These are phyloP conservation scores for Bipolaris bicolor DNA, from an alignment of 2,329 filamentous ascomycete species.

Conservation along the genomic window DNA sequence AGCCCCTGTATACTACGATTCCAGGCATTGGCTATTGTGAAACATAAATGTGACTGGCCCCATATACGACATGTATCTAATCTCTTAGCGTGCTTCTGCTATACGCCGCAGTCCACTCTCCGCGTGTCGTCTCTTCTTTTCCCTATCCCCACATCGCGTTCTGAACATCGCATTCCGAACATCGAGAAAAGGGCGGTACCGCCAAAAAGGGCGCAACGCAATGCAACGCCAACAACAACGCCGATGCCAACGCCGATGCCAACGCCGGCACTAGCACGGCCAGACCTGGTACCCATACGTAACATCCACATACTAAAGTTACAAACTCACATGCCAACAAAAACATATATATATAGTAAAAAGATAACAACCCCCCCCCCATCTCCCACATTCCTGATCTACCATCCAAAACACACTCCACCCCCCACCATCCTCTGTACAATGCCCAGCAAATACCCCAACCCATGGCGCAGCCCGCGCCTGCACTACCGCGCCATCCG, in stretches of 20 bases:
- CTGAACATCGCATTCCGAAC: background rate
- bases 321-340: no score
- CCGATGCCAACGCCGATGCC: background rate
- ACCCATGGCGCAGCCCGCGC: background rate
- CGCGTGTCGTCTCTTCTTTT: background rate
- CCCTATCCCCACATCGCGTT: background rate
- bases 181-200: background rate
- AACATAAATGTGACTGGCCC: conserved; percentile 29
- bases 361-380: no score
- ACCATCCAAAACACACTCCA: no score
- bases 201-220: background rate
- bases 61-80: background rate
- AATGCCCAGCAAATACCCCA: background rate
- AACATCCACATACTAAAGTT: no score
- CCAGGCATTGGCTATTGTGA: background rate
- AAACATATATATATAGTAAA: no score
- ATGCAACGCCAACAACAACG: background rate
- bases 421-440: no score
- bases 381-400: no score
- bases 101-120: background rate
- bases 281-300: background rate
- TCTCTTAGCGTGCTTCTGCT: background rate
- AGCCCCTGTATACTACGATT: conserved; percentile 1
- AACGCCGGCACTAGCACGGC: background rate
- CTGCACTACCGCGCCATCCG: background rate